These are phyloP conservation scores for Castanospermum australe DNA, from an alignment of 306 rosid genomes.

Conservation along the genomic window DNA sequence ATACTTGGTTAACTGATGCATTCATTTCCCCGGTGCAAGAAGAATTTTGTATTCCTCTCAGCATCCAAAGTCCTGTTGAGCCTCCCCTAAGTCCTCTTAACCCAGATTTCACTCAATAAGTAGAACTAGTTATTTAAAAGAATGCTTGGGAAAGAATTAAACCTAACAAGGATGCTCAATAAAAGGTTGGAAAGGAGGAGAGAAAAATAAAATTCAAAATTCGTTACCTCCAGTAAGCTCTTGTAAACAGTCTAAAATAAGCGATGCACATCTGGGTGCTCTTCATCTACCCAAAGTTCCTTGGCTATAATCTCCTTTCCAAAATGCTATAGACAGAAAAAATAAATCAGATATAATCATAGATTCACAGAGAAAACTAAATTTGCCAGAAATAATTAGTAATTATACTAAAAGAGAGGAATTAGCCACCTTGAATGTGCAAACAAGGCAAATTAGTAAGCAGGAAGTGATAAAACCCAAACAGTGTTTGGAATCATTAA, in stretches of 20 bases:
- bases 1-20: not conserved
- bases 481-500: no score
- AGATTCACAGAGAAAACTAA: not conserved
- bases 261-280: conserved; percentile 54
- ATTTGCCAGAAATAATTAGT: not conserved
- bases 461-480: not conserved
- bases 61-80: not conserved
- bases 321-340: conserved; percentile 47
- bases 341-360: not conserved
- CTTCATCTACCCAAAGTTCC: conserved; percentile 68
- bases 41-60: not conserved
- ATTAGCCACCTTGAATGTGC: not conserved
- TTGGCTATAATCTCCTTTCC: conserved; percentile 71
- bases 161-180: not conserved
- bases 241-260: conserved; percentile 62
- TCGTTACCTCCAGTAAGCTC: conserved; percentile 72
- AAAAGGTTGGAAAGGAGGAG: not conserved
- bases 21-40: not conserved
- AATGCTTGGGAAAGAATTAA: not conserved
- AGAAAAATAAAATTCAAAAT: not conserved
- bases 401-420: not conserved
- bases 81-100: not conserved
- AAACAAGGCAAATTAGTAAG: not conserved
- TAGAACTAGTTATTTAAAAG: not conserved
- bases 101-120: not conserved